These are phyloP conservation scores for Eucalyptus polyanthemos DNA, from an alignment of 345 rosid species.

Conservation along the genomic window DNA sequence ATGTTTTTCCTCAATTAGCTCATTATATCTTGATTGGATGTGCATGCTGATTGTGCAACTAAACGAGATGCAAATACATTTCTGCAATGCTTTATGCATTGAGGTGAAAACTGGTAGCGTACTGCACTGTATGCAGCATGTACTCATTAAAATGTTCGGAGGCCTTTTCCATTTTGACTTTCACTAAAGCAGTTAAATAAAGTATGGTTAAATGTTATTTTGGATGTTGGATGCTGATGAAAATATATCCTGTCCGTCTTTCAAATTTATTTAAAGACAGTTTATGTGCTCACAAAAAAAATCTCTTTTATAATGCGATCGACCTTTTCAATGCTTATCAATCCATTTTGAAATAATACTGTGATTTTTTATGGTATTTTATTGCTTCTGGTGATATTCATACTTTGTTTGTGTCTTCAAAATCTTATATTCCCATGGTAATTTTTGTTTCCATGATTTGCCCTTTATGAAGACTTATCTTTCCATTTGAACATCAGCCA, in stretches of 20 bases:
- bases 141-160: neutral
- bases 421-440: neutral
- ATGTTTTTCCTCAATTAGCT: neutral
- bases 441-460: neutral
- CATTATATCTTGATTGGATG: neutral
- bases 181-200: neutral
- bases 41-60: neutral
- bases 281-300: neutral
- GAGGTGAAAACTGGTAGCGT: neutral
- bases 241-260: neutral
- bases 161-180: neutral
- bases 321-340: neutral
- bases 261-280: neutral
- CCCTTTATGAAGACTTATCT: neutral
- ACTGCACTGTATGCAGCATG: neutral
- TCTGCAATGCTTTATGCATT: neutral
- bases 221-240: neutral
- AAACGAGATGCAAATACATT: neutral
- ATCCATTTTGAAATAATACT: neutral
- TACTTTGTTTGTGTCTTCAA: neutral
- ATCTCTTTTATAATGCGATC: neutral
- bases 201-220: neutral
- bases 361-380: neutral
- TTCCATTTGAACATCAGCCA: neutral
- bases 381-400: neutral